Percentiles rank a stretch among this genome's conserved stretches.
These are phyloP conservation scores for Colletotrichum gigasporum DNA, from an alignment of 2,329 filamentous ascomycete species.

Conservation along the genomic window DNA sequence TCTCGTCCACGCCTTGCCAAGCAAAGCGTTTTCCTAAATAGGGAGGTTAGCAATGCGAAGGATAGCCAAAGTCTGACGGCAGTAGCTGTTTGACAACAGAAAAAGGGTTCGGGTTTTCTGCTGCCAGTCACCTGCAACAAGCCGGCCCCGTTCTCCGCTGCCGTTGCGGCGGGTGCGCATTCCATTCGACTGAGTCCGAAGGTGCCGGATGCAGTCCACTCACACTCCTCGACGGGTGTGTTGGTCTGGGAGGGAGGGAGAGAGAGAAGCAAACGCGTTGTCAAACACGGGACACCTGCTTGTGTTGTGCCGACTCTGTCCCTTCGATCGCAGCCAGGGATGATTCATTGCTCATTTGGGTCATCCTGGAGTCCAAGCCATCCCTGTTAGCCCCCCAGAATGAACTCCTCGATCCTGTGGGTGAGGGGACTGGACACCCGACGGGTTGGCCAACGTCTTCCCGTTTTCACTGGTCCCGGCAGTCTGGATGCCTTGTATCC, in stretches of 20 bases:
- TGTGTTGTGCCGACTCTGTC: neutral
- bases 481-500: neutral
- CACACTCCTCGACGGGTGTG: neutral
- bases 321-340: neutral
- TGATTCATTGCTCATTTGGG: neutral
- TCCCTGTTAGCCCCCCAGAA: neutral
- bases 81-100: neutral
- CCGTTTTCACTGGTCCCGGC: slow-evolving; percentile 10
- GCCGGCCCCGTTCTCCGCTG: neutral
- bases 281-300: neutral
- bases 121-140: neutral
- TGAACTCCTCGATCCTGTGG: neutral
- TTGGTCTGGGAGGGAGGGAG: no score
- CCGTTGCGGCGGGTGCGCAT: neutral
- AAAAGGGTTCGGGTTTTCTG: neutral
- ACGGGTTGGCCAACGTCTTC: neutral
- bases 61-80: neutral
- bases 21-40: neutral
- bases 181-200: neutral
- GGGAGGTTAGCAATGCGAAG: neutral
- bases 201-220: neutral
- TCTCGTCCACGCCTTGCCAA: neutral
- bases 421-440: neutral
- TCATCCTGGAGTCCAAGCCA: neutral
- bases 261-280: neutral